Base-by-base conservation (phyloP, 768 basidiomycete species). In the Lentinula edodes region DNA sequence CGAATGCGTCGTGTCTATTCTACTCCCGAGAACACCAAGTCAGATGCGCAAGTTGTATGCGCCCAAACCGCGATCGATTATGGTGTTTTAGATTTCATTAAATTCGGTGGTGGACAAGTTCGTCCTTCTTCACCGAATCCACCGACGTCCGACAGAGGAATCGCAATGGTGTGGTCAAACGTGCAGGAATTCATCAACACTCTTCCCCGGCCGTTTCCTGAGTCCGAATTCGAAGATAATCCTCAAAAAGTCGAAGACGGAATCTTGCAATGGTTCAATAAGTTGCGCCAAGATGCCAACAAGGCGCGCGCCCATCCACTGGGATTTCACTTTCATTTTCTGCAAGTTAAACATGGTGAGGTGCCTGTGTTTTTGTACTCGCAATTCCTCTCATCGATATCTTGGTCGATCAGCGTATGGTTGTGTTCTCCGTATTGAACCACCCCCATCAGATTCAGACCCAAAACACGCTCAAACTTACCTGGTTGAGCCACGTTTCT, bases 61-160 rank as follows among this genome's bases (percentile, higher is more conserved):
- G 56, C 56, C 5, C 41, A 20, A 16, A 28, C 43, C 15, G 56
- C 56, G 5, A 42, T 58, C 18, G 32, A 34, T 16, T 43, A 13
- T 46, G 56, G 56, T 32, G 42, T 58, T 3, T 39, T 58, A 8
- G 56, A 58, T 5, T 58, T 58, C 16, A 58, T 58, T 28, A 58
- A 58, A 41, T n/a, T 32, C 23, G 18, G 23, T 9, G 32, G n/a
- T 15, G 41, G 41, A 45, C 23, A 58, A 34, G 16, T 45, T 7
- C 42, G 42, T 58, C 41, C 41, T 36, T 43, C 41, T 32, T 58
- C 56, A 16, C 51, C 35, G 15, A 18, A 36, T 58, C 13, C 18
- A 12, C 39, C 38, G 36, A 42, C 6, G 20, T 46, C 38, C 3
- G 42, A 39, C 10, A 13, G 15, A 16, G 13, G 41, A n/a, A 38